These are phyloP conservation scores for Talaromyces sp. DNA, from an alignment of 2,329 filamentous ascomycete genomes.

Conservation along the genomic window DNA sequence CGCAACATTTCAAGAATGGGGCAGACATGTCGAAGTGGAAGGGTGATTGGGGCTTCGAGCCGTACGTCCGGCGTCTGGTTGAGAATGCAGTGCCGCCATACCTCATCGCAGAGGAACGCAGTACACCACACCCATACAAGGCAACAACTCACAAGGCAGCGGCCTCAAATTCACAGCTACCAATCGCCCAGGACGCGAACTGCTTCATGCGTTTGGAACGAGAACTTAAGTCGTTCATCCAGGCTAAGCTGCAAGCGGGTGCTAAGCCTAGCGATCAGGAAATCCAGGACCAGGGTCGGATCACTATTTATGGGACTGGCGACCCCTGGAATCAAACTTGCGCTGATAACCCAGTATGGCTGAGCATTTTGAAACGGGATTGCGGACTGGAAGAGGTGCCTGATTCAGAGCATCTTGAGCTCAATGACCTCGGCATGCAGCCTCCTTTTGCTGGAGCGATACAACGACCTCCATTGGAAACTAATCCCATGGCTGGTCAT, in stretches of 20 bases:
- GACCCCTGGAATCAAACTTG: constrained; percentile 41
- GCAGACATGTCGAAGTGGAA: constrained; percentile 35
- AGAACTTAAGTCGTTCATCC: constrained; percentile 36
- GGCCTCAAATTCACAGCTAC: constrained; percentile 14
- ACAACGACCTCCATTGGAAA: constrained; percentile 27
- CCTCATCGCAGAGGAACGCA: constrained; percentile 30
- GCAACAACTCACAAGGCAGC: constrained; percentile 6
- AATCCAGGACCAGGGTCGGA: constrained; percentile 31
- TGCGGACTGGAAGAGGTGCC: constrained; percentile 30
- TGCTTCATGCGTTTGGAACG: constrained; percentile 37
- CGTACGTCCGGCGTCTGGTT: constrained; percentile 28
- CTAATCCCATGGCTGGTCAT: constrained; percentile 22
- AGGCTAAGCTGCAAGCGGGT: constrained; percentile 27
- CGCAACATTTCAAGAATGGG: constrained; percentile 35
- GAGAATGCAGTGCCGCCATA: constrained; percentile 33
- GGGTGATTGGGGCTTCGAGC: constrained; percentile 38
- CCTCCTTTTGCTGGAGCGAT: constrained; percentile 38
- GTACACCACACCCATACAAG: constrained; percentile 28
- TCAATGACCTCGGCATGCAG: constrained; percentile 36
- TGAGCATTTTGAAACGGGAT: constrained; percentile 40
- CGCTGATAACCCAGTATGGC: constrained; percentile 43
- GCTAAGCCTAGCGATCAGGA: constrained; percentile 31
- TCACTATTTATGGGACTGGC: constrained; percentile 28
- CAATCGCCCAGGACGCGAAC: constrained; percentile 30
- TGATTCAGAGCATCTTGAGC: constrained; percentile 27